phyloP scores from a whole-genome alignment of 768 basidiomycete species.

The Paxillus rubicundulus region DNA sequence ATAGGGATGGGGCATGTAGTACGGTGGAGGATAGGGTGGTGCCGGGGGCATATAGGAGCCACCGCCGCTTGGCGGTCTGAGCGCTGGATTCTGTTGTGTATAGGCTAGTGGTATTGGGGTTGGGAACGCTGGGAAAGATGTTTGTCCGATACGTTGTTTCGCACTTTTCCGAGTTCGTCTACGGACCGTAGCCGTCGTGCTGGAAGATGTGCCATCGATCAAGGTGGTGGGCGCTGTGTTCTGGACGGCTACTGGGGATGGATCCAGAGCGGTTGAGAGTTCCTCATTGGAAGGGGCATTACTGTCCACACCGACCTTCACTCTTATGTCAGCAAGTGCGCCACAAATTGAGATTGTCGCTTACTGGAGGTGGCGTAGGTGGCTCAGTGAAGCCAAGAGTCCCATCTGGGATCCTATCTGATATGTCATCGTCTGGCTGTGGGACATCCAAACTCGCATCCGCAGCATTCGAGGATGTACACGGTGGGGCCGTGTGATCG shows the following conservation, averaged over 20 bases:
- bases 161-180: neutral
- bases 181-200: neutral
- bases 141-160: neutral
- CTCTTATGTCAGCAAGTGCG: neutral
- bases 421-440: neutral
- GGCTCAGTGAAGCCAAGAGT: neutral
- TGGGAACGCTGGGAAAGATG: neutral
- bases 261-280: neutral
- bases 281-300: neutral
- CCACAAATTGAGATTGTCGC: neutral
- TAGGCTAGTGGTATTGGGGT: neutral
- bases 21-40: constrained; percentile 31
- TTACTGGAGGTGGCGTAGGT: neutral
- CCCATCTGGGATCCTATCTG: neutral
- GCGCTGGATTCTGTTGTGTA: neutral
- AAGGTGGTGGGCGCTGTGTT: neutral
- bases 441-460: neutral
- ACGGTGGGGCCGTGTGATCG: neutral
- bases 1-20: constrained; percentile 39
- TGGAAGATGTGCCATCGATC: neutral
- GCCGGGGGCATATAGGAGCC: constrained; percentile 8
- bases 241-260: neutral
- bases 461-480: neutral
- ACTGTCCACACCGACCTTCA: neutral
- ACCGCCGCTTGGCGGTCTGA: neutral